Conservation (phyloP, 1,284 basidiomycete species). For the Sanghuangporus weigelae region DNA sequence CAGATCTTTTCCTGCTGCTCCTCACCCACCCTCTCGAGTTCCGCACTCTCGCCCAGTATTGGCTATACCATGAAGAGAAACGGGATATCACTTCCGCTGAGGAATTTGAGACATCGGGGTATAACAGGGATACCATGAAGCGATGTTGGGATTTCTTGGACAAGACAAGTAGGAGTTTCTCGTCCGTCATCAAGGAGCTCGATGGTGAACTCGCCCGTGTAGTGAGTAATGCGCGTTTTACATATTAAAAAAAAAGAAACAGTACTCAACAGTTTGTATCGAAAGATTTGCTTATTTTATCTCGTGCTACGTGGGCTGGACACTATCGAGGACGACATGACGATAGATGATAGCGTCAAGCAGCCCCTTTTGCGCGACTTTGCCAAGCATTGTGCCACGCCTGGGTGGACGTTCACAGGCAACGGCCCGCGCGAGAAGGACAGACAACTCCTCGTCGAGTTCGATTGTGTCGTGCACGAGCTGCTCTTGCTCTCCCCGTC, state of each 20-base stretch:
- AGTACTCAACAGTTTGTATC: not conserved
- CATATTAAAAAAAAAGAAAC: too few species aligned
- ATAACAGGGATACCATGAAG: constrained; percentile 82
- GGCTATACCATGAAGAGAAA: constrained; percentile 71
- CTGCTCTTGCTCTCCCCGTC: constrained; percentile 61
- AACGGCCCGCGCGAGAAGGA: constrained; percentile 91
- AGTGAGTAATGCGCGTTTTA: constrained; percentile 44
- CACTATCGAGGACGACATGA: constrained; percentile 99
- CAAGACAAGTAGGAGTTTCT: constrained; percentile 84
- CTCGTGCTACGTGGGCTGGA: constrained; percentile 91
- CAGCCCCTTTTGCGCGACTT: constrained; percentile 84
- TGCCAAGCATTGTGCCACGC: constrained; percentile 75
- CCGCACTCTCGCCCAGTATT: constrained; percentile 72
- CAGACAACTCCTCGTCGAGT: constrained; percentile 82
- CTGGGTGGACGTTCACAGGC: constrained; percentile 86
- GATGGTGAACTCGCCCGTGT: constrained; percentile 92
- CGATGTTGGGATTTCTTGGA: constrained; percentile 91
- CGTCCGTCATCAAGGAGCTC: constrained; percentile 94
- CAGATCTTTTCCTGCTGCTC: constrained; percentile 46
- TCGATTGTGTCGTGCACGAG: constrained; percentile 82
- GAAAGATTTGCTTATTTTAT: constrained; percentile 91
- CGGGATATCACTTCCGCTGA: constrained; percentile 72
- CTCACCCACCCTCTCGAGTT: constrained; percentile 78
- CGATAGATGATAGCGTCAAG: constrained; percentile 82
- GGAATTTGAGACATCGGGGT: constrained; percentile 74